Conservation (phyloP, 768 basidiomycete species). For the Suillus subluteus region DNA sequence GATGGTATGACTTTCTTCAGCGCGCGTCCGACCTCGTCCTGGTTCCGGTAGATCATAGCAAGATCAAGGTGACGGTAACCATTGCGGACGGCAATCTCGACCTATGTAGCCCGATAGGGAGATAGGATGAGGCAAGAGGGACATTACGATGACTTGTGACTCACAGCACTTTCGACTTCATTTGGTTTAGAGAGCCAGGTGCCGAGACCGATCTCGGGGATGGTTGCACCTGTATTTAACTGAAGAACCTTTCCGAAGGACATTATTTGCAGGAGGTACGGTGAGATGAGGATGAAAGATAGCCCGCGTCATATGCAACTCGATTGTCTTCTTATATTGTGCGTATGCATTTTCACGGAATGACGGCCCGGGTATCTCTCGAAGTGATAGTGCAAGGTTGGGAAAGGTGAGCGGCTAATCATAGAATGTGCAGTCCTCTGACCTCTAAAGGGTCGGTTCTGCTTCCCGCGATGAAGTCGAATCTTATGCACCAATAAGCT, state of each 20-base stretch:
- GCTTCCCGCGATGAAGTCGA: background rate
- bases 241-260: conserved; percentile 42
- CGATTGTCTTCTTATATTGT: conserved; percentile 6
- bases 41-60: conserved; percentile 80
- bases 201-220: conserved; percentile 83
- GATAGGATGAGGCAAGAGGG: conserved; percentile 5
- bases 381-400: background rate
- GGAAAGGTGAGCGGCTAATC: conserved; percentile 5
- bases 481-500: background rate
- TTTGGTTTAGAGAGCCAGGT: conserved; percentile 79
- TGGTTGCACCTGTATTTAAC: conserved; percentile 50
- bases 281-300: background rate
- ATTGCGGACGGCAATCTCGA: conserved; percentile 70
- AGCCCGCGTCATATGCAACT: background rate
- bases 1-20: conserved; percentile 77
- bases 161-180: conserved; percentile 75
- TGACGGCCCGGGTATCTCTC: conserved; percentile 1
- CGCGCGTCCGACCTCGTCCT: conserved; percentile 74
- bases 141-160: conserved; percentile 17
- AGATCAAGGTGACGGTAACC: conserved; percentile 89
- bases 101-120: conserved; percentile 42
- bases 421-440: conserved; percentile 3
- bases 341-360: background rate
- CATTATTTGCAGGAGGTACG: conserved; percentile 32
- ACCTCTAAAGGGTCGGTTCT: background rate